phyloP scores from a whole-genome alignment of 2,329 filamentous ascomycete species.

The Neopestalotiopsis rosae region DNA sequence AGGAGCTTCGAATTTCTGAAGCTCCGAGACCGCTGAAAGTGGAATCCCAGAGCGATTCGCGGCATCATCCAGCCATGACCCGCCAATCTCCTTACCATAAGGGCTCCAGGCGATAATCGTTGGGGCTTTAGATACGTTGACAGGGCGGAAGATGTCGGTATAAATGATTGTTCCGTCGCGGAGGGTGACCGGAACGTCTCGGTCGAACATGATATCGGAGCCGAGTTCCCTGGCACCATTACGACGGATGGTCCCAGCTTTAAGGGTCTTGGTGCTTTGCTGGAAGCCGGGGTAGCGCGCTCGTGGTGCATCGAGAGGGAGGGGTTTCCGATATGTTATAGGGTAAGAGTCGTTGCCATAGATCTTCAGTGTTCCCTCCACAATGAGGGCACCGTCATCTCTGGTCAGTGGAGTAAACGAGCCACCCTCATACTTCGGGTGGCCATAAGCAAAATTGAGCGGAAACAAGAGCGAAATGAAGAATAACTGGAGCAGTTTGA shows the following conservation, averaged over 20 bases:
- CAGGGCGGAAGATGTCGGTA: neutral
- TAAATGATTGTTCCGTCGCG: neutral
- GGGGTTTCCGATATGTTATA: neutral
- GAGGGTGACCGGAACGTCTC: neutral
- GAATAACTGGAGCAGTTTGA: too few relatives aligned
- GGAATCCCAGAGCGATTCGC: neutral
- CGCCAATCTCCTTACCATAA: neutral
- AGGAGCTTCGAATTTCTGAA: neutral
- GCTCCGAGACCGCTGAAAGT: neutral
- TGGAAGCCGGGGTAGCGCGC: neutral
- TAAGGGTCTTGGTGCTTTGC: neutral
- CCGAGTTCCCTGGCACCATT: neutral
- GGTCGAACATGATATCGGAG: neutral
- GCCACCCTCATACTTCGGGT: too few relatives aligned
- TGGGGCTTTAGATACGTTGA: neutral
- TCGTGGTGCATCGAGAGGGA: neutral
- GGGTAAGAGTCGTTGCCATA: neutral
- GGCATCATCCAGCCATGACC: neutral
- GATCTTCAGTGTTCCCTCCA: neutral
- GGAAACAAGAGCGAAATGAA: too few relatives aligned
- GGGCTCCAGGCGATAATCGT: neutral
- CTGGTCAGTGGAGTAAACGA: too few relatives aligned
- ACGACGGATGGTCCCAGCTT: neutral
- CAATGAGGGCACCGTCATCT: too few relatives aligned
- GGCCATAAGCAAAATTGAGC: too few relatives aligned